Evolutionary conservation across 768 basidiomycete genomes (phyloP).

Genomic region (Grammothele lineata): DNA sequence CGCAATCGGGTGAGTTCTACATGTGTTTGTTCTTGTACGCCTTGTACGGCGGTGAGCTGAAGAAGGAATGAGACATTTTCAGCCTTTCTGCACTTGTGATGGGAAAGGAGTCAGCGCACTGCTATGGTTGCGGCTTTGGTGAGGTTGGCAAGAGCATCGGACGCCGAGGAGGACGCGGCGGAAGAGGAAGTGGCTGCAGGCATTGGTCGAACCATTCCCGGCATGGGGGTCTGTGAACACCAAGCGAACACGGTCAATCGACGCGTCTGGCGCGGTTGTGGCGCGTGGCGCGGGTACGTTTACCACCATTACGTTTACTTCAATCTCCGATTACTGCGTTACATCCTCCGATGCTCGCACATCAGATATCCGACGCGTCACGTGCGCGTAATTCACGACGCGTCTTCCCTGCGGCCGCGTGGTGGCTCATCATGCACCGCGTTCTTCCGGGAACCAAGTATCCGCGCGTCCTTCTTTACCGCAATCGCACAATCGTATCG

Average conservation of each 20-base stretch:
- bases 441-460: background rate
- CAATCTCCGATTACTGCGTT: background rate
- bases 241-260: background rate
- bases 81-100: no score
- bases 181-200: constrained; percentile 23
- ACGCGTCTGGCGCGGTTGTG: constrained; percentile 16
- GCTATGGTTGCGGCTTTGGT: constrained; percentile 37
- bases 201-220: constrained; percentile 9
- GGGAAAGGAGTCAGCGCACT: constrained; percentile 19
- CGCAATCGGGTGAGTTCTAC: constrained; percentile 49
- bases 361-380: no score
- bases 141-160: constrained; percentile 39
- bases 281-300: background rate
- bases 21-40: constrained; percentile 52
- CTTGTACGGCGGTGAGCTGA: constrained; percentile 54
- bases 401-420: background rate
- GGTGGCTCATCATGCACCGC: background rate
- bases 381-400: no score
- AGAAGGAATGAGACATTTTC: no score
- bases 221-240: constrained; percentile 3
- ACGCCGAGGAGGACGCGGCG: constrained; percentile 32
- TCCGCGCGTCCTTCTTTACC: background rate
- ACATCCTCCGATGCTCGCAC: background rate
- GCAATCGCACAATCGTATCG: background rate
- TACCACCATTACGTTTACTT: background rate